Conservation (phyloP, 176 grass and related monocot species). For the Urochloa ruziziensis region DNA sequence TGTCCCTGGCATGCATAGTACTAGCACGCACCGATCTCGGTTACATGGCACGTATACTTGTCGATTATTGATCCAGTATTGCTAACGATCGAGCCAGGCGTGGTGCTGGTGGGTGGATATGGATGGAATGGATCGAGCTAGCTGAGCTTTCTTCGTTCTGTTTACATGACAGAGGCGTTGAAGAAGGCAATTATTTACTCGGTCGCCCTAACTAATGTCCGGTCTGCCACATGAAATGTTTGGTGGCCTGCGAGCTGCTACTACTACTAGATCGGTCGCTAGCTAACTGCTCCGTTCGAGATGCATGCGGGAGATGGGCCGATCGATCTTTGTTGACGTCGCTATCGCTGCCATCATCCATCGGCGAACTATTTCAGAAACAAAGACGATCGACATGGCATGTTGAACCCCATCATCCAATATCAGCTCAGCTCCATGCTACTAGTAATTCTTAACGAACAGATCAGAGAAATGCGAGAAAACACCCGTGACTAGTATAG, state of each 20-base stretch:
- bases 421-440: too few species aligned
- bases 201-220: not conserved
- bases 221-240: slow-evolving; percentile 63
- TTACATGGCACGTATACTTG: too few species aligned
- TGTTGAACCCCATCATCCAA: not conserved
- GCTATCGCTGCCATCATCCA: not conserved
- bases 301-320: not conserved
- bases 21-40: too few species aligned
- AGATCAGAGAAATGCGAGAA: too few species aligned
- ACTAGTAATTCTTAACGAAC: too few species aligned
- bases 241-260: not conserved
- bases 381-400: not conserved
- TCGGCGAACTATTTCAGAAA: not conserved
- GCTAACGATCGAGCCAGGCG: too few species aligned
- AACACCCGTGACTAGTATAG: too few species aligned
- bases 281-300: not conserved
- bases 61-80: too few species aligned
- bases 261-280: not conserved
- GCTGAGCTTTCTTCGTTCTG: not conserved
- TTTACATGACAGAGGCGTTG: not conserved
- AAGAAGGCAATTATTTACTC: not conserved
- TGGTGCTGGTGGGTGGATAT: too few species aligned
- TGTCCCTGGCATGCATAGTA: too few species aligned
- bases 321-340: not conserved
- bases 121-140: too few species aligned